Evolutionary conservation across 2,329 filamentous ascomycete species (phyloP), one percentile per base, ranked within the genome.

Genomic region (Fusarium brevicatenulatum): DNA sequence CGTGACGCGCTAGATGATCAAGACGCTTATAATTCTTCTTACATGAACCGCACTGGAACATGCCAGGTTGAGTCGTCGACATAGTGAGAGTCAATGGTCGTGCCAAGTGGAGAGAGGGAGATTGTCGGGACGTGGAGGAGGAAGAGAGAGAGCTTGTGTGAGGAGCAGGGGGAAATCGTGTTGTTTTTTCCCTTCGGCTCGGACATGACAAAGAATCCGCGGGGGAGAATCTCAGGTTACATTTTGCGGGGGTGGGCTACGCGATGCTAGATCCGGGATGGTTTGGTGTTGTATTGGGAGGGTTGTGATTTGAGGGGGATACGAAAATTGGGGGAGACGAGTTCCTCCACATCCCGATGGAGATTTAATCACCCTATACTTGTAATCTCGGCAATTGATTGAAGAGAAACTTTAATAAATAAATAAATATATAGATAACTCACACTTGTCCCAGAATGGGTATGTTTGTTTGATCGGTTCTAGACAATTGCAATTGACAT

Each of bases 1-100:
- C 75, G 68, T 81, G 80, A 34, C 80, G 78, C 16, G 77, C 74
- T 13, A 81, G 72, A 70, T 81, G 80, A 50, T 81, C 80, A 46
- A 78, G 56, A 9, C 80, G 75, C 44, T 73, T 79, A 52, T 79
- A 81, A 11, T 71, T 69, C 39, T 71, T 74, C 30, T 79, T 72
- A 39, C 78, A 79, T 7, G 68, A 72, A 21, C 75, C 78, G 32
- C 78, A 80, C 42, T 79, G 78, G 64, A 78, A 79, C 43, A 72
- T 72, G 65, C 70, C 70, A 18, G 66, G 60, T n/a, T 73, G 70
- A 28, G 66, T 63, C 25, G 70, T 46, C 16, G 64, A 49, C 63
- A 72, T 72, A 28, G 30, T 28, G 47, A 46, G 34, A 42, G 23
- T 9, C 3, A 25, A 16, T 9, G 34, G 10, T 18, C 39, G 42